phyloP scores from a whole-genome alignment of 2,329 filamentous ascomycete genomes.

The Pyrenochaeta sp. region DNA sequence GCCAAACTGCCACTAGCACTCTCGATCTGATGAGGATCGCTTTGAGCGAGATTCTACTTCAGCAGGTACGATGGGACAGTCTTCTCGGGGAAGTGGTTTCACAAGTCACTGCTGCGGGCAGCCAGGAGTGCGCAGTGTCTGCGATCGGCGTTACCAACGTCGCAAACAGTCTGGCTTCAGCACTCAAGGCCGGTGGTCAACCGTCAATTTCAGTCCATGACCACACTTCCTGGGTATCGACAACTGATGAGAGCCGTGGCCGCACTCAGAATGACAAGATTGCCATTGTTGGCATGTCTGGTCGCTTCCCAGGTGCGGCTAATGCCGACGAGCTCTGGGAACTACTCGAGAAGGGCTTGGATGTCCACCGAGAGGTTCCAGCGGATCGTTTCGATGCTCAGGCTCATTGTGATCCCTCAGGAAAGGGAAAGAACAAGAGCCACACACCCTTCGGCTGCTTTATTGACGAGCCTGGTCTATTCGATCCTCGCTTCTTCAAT shows the following conservation, averaged over 20 bases:
- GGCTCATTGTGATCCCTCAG: conserved; percentile 74
- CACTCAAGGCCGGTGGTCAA: conserved; percentile 61
- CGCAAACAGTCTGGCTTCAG: conserved; percentile 64
- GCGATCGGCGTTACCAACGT: conserved; percentile 63
- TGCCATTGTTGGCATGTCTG: conserved; percentile 85
- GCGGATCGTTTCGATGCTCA: conserved; percentile 77
- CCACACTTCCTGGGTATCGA: conserved; percentile 54
- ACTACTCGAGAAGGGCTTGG: conserved; percentile 75
- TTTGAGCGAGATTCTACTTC: conserved; percentile 56
- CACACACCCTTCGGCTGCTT: conserved; percentile 81
- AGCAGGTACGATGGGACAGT: conserved; percentile 59
- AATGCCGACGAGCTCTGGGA: conserved; percentile 78
- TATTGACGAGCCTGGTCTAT: conserved; percentile 77
- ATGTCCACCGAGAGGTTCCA: conserved; percentile 74
- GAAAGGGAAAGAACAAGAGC: conserved; percentile 78
- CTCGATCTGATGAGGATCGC: conserved; percentile 56
- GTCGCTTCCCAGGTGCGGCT: conserved; percentile 77
- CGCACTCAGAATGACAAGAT: conserved; percentile 72
- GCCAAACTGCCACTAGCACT: conserved; percentile 55
- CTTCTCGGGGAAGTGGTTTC: conserved; percentile 58
- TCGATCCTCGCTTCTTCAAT: conserved; percentile 87
- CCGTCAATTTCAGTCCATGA: conserved; percentile 54
- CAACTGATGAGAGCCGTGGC: conserved; percentile 44
- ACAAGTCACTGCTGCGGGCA: conserved; percentile 54
- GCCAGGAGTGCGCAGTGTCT: conserved; percentile 54